phyloP scores from a whole-genome alignment of 768 basidiomycete genomes.

The Lepiota brunneoincarnata region DNA sequence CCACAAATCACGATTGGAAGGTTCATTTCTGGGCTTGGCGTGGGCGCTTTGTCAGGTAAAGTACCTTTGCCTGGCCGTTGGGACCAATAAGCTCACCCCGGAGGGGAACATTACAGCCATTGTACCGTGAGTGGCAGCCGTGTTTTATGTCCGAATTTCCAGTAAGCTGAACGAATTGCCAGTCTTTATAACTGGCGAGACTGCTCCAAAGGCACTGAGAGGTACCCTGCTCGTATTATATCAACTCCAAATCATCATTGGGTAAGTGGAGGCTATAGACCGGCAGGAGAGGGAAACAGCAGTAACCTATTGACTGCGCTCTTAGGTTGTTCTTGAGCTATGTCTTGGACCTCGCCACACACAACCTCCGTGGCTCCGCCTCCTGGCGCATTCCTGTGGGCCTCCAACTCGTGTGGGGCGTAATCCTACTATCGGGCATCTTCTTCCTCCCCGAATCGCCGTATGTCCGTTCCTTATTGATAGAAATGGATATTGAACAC shows the following conservation, averaged over 20 bases:
- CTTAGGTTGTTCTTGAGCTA: constrained; percentile 71
- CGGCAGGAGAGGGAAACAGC: neutral
- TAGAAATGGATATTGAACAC: neutral
- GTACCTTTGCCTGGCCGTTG: neutral
- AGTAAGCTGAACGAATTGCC: constrained; percentile 21
- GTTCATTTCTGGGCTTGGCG: constrained; percentile 74
- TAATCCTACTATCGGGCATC: constrained; percentile 64
- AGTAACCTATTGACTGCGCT: neutral
- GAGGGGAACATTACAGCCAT: neutral
- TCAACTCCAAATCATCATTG: constrained; percentile 73
- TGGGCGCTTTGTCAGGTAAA: constrained; percentile 70
- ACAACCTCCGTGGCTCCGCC: constrained; percentile 50
- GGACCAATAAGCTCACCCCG: neutral
- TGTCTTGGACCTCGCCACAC: constrained; percentile 66
- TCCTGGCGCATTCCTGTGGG: constrained; percentile 80
- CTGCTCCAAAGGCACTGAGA: constrained; percentile 70
- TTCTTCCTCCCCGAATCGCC: constrained; percentile 81
- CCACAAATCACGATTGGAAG: constrained; percentile 72
- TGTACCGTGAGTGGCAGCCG: neutral
- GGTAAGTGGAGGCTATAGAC: constrained; percentile 37
- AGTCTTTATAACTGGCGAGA: constrained; percentile 72
- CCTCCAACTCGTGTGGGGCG: constrained; percentile 68
- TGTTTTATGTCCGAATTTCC: neutral
- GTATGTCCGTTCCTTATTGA: constrained; percentile 33
- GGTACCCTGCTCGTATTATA: constrained; percentile 72